phyloP scores from a whole-genome alignment of 768 basidiomycete genomes.

The Mycena venus region DNA sequence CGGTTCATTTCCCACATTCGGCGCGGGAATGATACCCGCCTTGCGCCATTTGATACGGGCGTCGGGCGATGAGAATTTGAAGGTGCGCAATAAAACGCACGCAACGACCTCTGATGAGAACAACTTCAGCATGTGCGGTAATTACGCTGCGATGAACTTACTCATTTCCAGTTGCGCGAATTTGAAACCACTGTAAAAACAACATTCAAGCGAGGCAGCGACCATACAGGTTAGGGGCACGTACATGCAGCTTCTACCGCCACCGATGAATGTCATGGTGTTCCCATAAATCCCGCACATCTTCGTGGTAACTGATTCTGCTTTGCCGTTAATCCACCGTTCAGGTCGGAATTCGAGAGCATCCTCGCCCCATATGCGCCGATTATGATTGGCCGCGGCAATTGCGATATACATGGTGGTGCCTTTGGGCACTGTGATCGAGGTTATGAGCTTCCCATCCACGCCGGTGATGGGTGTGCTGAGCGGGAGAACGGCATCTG shows the following conservation, averaged over 20 bases:
- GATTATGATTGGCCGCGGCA: neutral
- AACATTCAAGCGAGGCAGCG: neutral
- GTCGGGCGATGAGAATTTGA: too few species aligned
- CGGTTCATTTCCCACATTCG: too few species aligned
- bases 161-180: slow-evolving; percentile 13
- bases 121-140: neutral
- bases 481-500: neutral
- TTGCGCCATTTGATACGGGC: too few species aligned
- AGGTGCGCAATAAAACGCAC: too few species aligned
- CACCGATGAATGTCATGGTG: neutral
- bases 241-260: neutral
- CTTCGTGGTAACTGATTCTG: neutral
- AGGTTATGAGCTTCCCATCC: neutral
- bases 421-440: neutral
- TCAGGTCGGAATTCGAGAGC: neutral
- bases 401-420: neutral
- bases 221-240: neutral
- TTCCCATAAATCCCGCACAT: neutral
- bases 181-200: slow-evolving; percentile 6
- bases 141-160: neutral
- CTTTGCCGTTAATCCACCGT: neutral
- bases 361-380: neutral
- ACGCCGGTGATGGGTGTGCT: neutral
- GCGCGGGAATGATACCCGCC: too few species aligned
- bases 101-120: neutral